phyloP scores from a whole-genome alignment of 2,329 filamentous ascomycete species.

The Epicoccum nigrum region DNA sequence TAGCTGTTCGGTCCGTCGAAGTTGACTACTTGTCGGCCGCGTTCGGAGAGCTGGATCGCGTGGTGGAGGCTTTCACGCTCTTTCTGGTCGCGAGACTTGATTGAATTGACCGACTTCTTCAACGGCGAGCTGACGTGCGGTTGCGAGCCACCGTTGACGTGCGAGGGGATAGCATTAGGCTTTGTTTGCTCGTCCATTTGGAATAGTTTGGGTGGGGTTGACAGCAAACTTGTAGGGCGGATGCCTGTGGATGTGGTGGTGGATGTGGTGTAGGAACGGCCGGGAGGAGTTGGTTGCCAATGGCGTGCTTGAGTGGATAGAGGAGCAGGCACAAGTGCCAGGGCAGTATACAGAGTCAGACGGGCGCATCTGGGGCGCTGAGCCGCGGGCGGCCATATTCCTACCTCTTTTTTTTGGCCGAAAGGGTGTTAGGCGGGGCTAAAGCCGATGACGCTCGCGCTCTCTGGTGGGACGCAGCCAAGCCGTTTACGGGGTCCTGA shows the following conservation, averaged over 20 bases:
- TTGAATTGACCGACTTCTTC: conserved; percentile 53
- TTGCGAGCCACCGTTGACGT: conserved; percentile 57
- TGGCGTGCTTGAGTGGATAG: conserved; percentile 14
- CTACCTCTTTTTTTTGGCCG: conserved; percentile 27
- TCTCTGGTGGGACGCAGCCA: neutral
- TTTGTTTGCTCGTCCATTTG: conserved; percentile 44
- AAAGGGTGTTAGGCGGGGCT: conserved; percentile 24
- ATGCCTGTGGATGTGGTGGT: no score
- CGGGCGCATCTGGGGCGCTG: no score
- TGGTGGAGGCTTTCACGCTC: conserved; percentile 64
- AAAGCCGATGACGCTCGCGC: conserved; percentile 19
- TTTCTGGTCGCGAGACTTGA: conserved; percentile 54
- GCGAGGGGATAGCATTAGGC: conserved; percentile 61
- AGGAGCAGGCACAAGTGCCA: conserved; percentile 22
- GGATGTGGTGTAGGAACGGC: no score
- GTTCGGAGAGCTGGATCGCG: conserved; percentile 65
- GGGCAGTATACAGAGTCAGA: conserved; percentile 12
- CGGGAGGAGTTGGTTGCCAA: no score
- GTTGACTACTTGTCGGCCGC: conserved; percentile 54
- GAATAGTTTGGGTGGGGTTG: no score
- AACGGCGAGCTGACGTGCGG: conserved; percentile 55
- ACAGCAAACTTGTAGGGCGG: no score
- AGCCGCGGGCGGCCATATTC: no score
- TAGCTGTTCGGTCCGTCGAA: conserved; percentile 47
- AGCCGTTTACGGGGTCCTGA: no score